Evolutionary conservation across 2,329 filamentous ascomycete species (phyloP).

Genomic region (Colletotrichum paranaense): DNA sequence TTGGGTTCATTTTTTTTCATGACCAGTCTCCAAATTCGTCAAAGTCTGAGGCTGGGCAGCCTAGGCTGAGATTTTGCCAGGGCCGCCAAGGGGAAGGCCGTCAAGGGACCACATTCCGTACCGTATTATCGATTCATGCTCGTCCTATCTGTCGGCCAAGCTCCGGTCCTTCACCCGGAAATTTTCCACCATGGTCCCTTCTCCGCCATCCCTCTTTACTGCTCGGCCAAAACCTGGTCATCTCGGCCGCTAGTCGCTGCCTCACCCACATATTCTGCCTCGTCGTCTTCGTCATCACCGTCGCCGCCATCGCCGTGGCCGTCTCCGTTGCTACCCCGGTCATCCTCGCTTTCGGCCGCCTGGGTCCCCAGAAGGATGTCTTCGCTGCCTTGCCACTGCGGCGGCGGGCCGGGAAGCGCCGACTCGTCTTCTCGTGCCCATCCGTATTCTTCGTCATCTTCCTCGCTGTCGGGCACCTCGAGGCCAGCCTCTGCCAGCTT

Average conservation of each 20-base stretch:
- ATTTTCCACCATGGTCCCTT: constrained; percentile 8
- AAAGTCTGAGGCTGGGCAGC: background rate
- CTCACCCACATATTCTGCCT: constrained; percentile 32
- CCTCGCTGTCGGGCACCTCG: constrained; percentile 71
- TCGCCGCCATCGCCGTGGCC: constrained; percentile 30
- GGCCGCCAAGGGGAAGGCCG: constrained; percentile 12
- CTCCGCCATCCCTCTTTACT: background rate
- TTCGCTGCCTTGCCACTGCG: constrained; percentile 76
- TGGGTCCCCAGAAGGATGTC: constrained; percentile 66
- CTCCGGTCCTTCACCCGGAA: constrained; percentile 27
- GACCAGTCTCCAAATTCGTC: constrained; percentile 3
- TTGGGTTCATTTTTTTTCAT: background rate
- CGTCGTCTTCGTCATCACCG: constrained; percentile 37
- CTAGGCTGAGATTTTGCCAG: background rate
- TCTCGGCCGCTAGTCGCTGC: constrained; percentile 36
- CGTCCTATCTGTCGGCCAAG: constrained; percentile 35
- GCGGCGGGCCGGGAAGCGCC: constrained; percentile 68
- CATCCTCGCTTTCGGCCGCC: constrained; percentile 50
- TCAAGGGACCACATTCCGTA: background rate
- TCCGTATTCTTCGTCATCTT: constrained; percentile 76
- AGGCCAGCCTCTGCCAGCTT: constrained; percentile 71
- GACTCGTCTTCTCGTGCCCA: constrained; percentile 77
- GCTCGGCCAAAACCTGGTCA: constrained; percentile 31
- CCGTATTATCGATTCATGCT: constrained; percentile 32
- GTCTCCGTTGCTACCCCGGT: constrained; percentile 34